Percentiles rank a stretch among this genome's conserved stretches.
Evolutionary conservation across 306 rosid species (phyloP).

Genomic region (Medicago arabica): DNA sequence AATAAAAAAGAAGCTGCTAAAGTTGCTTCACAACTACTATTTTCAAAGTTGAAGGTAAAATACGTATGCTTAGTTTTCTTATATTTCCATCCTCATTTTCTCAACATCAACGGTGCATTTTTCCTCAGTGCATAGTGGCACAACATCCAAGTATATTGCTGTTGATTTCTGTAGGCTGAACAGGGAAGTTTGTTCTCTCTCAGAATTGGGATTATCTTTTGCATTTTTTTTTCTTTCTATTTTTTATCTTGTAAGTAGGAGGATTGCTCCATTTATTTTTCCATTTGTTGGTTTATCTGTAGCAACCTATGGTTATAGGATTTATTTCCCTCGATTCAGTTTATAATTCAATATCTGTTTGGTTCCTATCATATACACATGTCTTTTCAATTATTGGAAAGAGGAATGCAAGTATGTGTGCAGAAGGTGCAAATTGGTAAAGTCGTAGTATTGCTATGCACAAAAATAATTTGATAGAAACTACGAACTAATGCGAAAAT

Average conservation of each 20-base stretch:
- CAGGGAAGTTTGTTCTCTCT: neutral
- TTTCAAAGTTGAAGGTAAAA: conserved; percentile 64
- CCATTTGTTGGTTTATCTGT: neutral
- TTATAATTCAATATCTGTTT: neutral
- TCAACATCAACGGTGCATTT: conserved; percentile 30
- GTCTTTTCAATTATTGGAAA: neutral
- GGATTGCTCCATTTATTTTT: neutral
- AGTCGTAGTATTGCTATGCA: neutral
- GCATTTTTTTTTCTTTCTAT: no score
- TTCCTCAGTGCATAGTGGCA: conserved; percentile 11
- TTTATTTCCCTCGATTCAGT: neutral
- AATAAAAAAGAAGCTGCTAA: conserved; percentile 65
- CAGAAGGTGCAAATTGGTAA: neutral
- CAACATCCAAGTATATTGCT: conserved; percentile 5
- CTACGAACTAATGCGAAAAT: no score
- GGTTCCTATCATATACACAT: neutral
- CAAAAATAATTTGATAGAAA: no score
- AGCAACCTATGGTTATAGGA: neutral
- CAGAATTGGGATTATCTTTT: neutral
- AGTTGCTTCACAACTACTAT: conserved; percentile 60
- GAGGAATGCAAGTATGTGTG: neutral
- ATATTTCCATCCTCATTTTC: conserved; percentile 22
- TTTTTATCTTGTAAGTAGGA: neutral
- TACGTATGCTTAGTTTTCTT: conserved; percentile 31
- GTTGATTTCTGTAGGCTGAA: neutral